Evolutionary conservation across 2,329 filamentous ascomycete genomes (phyloP).

Genomic region (Cercospora sojina): DNA sequence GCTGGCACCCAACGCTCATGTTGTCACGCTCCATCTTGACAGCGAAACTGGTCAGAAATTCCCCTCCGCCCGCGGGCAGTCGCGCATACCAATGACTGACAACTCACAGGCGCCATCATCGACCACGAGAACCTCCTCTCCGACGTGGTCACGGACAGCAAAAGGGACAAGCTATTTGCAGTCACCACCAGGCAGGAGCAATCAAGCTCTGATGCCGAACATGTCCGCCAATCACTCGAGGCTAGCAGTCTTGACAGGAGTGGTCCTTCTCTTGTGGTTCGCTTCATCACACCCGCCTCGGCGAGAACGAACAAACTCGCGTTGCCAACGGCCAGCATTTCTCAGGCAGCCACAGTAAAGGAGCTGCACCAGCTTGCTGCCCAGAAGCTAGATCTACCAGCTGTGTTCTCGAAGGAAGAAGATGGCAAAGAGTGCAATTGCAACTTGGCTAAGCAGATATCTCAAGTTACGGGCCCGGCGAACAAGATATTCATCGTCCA

Average conservation of each 20-base stretch:
- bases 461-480: conserved; percentile 20
- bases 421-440: conserved; percentile 34
- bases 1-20: conserved; percentile 22
- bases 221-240: conserved; percentile 8
- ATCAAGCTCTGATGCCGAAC: not conserved
- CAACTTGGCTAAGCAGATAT: conserved; percentile 30
- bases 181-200: conserved; percentile 17
- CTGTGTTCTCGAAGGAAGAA: conserved; percentile 8
- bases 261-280: too few relatives aligned
- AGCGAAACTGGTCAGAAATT: conserved; percentile 5
- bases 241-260: conserved; percentile 2
- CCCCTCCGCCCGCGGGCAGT: not conserved
- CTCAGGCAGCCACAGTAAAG: conserved; percentile 23
- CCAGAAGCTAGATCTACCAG: conserved; percentile 25
- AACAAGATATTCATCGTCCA: conserved; percentile 28
- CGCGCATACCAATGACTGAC: not conserved
- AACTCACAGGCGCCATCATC: conserved; percentile 31
- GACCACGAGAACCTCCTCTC: conserved; percentile 33
- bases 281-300: conserved; percentile 33
- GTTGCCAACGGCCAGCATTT: conserved; percentile 22
- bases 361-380: conserved; percentile 32
- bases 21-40: conserved; percentile 31
- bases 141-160: conserved; percentile 27
- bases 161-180: conserved; percentile 32
- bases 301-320: conserved; percentile 26